Evolutionary conservation across 1,284 basidiomycete species (phyloP).

Genomic region (Afroboletus lepidellus): DNA sequence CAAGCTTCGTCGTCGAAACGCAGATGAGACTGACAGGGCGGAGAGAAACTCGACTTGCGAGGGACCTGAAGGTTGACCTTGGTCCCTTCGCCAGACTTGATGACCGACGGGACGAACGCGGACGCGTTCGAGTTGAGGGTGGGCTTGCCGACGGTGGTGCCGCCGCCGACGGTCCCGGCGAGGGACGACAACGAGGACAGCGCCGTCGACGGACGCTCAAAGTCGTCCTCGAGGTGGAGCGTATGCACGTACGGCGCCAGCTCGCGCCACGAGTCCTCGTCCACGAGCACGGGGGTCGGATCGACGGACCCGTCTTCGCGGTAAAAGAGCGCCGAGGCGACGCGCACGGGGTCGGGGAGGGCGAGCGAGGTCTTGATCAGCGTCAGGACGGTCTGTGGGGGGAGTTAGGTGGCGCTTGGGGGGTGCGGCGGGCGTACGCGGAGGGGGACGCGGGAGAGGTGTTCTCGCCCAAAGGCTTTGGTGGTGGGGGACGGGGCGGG

Average conservation of each 20-base stretch:
- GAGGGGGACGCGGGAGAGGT: slow-evolving; percentile 33
- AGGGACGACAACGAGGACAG: slow-evolving; percentile 4
- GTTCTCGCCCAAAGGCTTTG: slow-evolving; percentile 34
- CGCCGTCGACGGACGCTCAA: slow-evolving; percentile 14
- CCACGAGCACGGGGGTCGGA: slow-evolving; percentile 18
- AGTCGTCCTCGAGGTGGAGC: slow-evolving; percentile 32
- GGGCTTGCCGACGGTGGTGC: not conserved
- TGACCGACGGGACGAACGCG: slow-evolving; percentile 24
- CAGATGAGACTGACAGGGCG: slow-evolving; percentile 18
- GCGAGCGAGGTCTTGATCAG: slow-evolving; percentile 27
- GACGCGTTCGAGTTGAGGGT: slow-evolving; percentile 25
- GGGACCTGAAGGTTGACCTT: slow-evolving; percentile 7
- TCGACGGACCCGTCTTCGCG: slow-evolving; percentile 32
- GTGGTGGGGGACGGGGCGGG: slow-evolving; percentile 11
- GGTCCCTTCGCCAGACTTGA: slow-evolving; percentile 22
- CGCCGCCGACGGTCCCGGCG: not conserved
- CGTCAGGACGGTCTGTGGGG: slow-evolving; percentile 24
- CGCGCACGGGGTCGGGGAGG: slow-evolving; percentile 20
- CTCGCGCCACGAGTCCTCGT: slow-evolving; percentile 35
- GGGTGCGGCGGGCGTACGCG: slow-evolving; percentile 11
- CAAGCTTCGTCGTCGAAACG: too few species aligned
- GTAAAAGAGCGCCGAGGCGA: slow-evolving; percentile 27
- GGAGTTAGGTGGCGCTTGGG: not conserved
- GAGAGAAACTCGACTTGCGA: slow-evolving; percentile 24
- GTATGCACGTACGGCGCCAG: slow-evolving; percentile 33